These are phyloP conservation scores for Termitomyces sp. DNA, from an alignment of 768 basidiomycete species.

Conservation along the genomic window DNA sequence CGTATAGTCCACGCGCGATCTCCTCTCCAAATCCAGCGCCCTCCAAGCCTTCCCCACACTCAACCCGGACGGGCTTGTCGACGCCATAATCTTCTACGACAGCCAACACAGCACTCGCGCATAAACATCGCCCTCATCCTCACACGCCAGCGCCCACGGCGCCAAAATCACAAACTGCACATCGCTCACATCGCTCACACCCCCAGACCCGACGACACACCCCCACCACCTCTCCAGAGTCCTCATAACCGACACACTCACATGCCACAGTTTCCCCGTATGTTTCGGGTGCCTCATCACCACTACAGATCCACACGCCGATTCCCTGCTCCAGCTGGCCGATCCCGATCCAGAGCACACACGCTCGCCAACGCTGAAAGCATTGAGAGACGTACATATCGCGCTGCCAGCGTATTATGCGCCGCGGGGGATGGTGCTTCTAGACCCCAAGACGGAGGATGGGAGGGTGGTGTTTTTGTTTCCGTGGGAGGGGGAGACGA, in stretches of 20 bases:
- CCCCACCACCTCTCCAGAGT: too few species aligned
- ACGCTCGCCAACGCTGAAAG: constrained; percentile 85
- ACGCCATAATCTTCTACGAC: constrained; percentile 96
- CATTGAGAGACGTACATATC: constrained; percentile 93
- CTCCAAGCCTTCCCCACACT: constrained; percentile 96
- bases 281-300: constrained; percentile 91
- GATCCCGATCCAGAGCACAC: constrained; percentile 34
- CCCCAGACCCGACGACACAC: constrained; percentile 50
- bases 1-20: constrained; percentile 95
- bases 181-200: constrained; percentile 68
- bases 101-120: constrained; percentile 96
- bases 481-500: constrained; percentile 97
- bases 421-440: constrained; percentile 89
- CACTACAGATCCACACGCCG: constrained; percentile 94
- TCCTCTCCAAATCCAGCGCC: constrained; percentile 93
- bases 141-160: constrained; percentile 88
- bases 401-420: constrained; percentile 97
- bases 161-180: constrained; percentile 87
- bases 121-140: constrained; percentile 97
- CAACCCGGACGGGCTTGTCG: constrained; percentile 87
- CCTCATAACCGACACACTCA: constrained; percentile 69
- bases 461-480: constrained; percentile 99
- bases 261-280: constrained; percentile 55
- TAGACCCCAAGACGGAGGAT: constrained; percentile 94
- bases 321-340: constrained; percentile 81